phyloP scores from a whole-genome alignment of 805 yeast species.

The Priceomyces fermenticarens region DNA sequence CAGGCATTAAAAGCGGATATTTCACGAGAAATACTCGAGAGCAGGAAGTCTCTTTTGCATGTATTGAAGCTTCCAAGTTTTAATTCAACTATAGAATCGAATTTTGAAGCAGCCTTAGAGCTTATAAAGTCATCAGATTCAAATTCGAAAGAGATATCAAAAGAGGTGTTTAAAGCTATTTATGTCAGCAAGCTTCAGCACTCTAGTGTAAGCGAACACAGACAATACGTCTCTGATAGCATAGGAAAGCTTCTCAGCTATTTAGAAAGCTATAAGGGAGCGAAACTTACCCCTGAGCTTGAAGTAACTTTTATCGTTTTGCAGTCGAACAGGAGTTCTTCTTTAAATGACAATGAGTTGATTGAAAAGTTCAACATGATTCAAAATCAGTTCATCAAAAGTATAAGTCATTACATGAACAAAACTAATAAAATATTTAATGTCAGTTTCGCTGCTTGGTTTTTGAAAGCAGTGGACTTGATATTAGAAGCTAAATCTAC shows the following conservation, averaged over 20 bases:
- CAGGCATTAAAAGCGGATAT: conserved; percentile 2
- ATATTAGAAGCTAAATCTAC: not conserved
- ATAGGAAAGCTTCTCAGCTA: conserved; percentile 5
- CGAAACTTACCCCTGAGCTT: conserved; percentile 4
- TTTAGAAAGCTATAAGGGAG: not conserved
- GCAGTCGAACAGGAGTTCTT: not conserved
- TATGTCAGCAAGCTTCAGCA: conserved; percentile 43
- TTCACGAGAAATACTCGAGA: conserved; percentile 1
- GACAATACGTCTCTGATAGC: conserved; percentile 15
- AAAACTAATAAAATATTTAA: not conserved
- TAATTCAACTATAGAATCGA: conserved; percentile 49
- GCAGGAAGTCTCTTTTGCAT: conserved; percentile 29
- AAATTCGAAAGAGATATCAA: not conserved
- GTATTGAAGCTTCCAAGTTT: conserved; percentile 51
- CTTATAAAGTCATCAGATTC: conserved; percentile 11
- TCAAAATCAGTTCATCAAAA: not conserved
- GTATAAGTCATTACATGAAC: not conserved
- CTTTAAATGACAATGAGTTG: not conserved
- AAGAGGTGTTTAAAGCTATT: conserved; percentile 29
- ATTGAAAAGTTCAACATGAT: not conserved
- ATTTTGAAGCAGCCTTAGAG: conserved; percentile 21
- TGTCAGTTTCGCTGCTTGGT: conserved; percentile 19
- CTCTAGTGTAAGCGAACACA: conserved; percentile 22
- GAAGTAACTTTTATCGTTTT: conserved; percentile 11
- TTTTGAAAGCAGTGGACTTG: conserved; percentile 24